Evolutionary conservation across 2,329 filamentous ascomycete genomes (phyloP).

Genomic region (Fusarium nanum): DNA sequence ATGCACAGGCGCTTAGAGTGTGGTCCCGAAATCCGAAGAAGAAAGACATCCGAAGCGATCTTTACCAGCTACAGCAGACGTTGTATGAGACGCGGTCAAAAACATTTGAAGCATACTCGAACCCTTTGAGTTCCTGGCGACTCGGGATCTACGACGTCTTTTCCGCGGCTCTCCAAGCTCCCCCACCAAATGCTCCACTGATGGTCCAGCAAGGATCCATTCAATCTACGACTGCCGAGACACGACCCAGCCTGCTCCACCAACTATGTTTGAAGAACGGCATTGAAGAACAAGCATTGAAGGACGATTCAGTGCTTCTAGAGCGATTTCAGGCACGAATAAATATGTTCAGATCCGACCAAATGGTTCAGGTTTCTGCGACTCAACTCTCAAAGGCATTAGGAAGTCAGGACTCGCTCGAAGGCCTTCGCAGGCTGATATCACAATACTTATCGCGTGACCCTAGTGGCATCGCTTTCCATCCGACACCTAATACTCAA

Average conservation of each 20-base stretch:
- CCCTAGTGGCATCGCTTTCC: conserved; percentile 18
- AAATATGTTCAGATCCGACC: conserved; percentile 16
- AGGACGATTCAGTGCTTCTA: conserved; percentile 50
- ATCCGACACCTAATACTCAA: neutral
- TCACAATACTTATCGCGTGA: conserved; percentile 45
- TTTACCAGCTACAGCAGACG: conserved; percentile 49
- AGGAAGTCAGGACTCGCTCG: conserved; percentile 42
- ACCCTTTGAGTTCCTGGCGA: conserved; percentile 51
- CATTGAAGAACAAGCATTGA: conserved; percentile 23
- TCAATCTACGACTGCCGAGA: conserved; percentile 14
- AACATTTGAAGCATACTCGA: conserved; percentile 41
- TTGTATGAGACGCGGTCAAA: conserved; percentile 45
- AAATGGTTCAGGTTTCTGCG: conserved; percentile 6
- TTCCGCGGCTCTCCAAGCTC: conserved; percentile 51
- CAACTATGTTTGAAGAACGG: conserved; percentile 38
- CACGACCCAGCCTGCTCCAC: conserved; percentile 28
- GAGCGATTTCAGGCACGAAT: conserved; percentile 53
- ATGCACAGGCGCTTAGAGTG: conserved; percentile 46
- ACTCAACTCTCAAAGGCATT: conserved; percentile 39
- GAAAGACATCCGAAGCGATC: conserved; percentile 40
- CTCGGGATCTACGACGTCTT: conserved; percentile 59
- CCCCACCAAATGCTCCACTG: conserved; percentile 29
- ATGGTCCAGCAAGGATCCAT: conserved; percentile 21
- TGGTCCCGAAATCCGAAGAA: conserved; percentile 47
- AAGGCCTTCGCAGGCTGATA: conserved; percentile 49